Base-by-base conservation (phyloP, 179 eudicot genomes). In the Spergularia azorica region DNA sequence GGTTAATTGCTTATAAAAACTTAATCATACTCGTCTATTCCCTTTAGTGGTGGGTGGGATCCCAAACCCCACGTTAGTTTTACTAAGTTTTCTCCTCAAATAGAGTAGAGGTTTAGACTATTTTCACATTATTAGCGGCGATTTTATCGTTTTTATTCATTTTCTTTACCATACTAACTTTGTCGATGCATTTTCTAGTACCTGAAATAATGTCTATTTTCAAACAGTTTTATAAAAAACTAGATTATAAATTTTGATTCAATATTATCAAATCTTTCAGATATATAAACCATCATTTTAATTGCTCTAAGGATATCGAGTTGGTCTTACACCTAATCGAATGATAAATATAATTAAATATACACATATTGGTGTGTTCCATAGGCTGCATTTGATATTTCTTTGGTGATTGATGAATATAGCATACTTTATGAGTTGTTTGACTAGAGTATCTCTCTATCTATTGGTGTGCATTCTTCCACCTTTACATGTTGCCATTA, bases 21-120 rank as follows among this genome's bases (percentile, higher is more conserved):
- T 5, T 70, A 70, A 59, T 77, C 63, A 70, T 61, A 61, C 15
- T 36, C 15, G 14, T 48, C 36, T 26, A 18, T 65, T 77, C 61
- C 59, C 15, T 77, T 71, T 62, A 56, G 57, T 70, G 75, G 80
- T 77, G 70, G 76, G 75, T 70, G 79, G 73, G 74, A 58, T 46
- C 66, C 65, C 58, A 41, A 57, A 58, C 66, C 66, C 73, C 73
- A 76, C 60, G 32, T 76, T 46, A 62, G 57, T 46, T 61, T 58
- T 71, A 56, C 43, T 50, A 32, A 71, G 39, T 36, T 26, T 26
- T 26, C 32, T 26, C 32, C 32, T 26, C 32, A 26, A 26, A 26
- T 26, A 26, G 32, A 26, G 32, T 26, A 26, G 32, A 26, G 32
- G 32, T 26, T 26, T 26, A 26, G 32, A 26, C 32, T 26, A 26